Percentiles rank a stretch among this genome's conserved stretches.
These are phyloP conservation scores for Daldinia vernicosa DNA, from an alignment of 495 filamentous ascomycete genomes.

Conservation along the genomic window DNA sequence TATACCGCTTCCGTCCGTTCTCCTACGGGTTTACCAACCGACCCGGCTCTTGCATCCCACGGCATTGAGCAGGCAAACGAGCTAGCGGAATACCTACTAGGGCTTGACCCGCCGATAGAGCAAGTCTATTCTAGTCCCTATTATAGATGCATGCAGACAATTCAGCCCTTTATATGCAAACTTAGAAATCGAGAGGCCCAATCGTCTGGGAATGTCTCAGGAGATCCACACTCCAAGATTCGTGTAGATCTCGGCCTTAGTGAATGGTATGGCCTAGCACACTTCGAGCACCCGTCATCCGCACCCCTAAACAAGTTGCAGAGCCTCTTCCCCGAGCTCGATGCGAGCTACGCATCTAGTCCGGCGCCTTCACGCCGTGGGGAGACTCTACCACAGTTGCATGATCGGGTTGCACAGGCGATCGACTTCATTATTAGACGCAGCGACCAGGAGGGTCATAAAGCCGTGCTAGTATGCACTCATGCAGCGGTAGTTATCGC, in stretches of 20 bases:
- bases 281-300: slow-evolving; percentile 85
- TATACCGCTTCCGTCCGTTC: slow-evolving; percentile 74
- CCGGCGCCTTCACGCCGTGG: slow-evolving; percentile 74
- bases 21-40: slow-evolving; percentile 84
- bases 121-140: slow-evolving; percentile 86
- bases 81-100: slow-evolving; percentile 71
- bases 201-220: slow-evolving; percentile 26
- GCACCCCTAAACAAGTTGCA: slow-evolving; percentile 66
- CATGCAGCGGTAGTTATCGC: slow-evolving; percentile 91
- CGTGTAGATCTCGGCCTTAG: slow-evolving; percentile 79
- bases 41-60: slow-evolving; percentile 86
- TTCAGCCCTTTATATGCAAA: slow-evolving; percentile 68
- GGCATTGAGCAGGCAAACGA: slow-evolving; percentile 86
- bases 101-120: slow-evolving; percentile 71
- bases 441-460: slow-evolving; percentile 70
- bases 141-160: slow-evolving; percentile 91
- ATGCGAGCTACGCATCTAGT: slow-evolving; percentile 63
- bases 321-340: slow-evolving; percentile 69
- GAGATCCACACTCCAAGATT: slow-evolving; percentile 50
- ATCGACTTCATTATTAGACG: slow-evolving; percentile 74
- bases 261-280: slow-evolving; percentile 88
- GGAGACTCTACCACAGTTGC: slow-evolving; percentile 79
- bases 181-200: slow-evolving; percentile 14
- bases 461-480: slow-evolving; percentile 81
- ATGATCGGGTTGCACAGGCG: slow-evolving; percentile 78